Evolutionary conservation across 345 rosid species (phyloP), one percentile per base, ranked within the genome.

Genomic region (Raphanus sativus): DNA sequence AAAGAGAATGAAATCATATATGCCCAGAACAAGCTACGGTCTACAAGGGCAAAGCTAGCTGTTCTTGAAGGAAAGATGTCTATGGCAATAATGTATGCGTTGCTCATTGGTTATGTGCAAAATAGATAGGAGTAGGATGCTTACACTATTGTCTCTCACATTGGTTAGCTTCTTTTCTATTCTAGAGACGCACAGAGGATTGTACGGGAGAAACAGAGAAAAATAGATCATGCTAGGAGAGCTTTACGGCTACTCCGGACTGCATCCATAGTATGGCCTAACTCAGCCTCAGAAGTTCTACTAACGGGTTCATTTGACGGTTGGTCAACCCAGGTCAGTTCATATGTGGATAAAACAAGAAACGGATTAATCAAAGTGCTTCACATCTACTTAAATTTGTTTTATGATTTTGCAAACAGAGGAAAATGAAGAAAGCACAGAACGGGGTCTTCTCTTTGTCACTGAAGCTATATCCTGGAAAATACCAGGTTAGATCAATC

Each of bases 61-160:
- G 90, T 92, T 36, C 81, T 89, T 61, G 97, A 95, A 83, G 99
- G 98, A 71, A 95, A 91, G 83, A 92, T 91, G 94, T 85, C 99
- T 58, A 77, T 91, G 79, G 83, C 97, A 42, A 84, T 86, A 77
- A 85, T 75, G 99, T 95, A 82, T 58, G 86, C 3, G 1, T 30
- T 45, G 38, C 66, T 77, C 73, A 17, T 69, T 54, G 40, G 3
- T 72, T 21, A 55, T 69, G 62, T 63, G 25, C 32, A 4, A 2
- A 78, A 30, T n/a, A 8, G 28, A 62, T 4, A 32, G 6, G 34
- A 32, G 32, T 29, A 29, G 30, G 38, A 74, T 28, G 62, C 72
- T 25, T 45, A 56, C 13, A 1, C 56, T 26, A 40, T 70, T 25
- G 15, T 70, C 21, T 64, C 75, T 80, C 50, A 56, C 56, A 42